Evolutionary conservation across 1,139 yeast genomes (phyloP).

Genomic region (Scheffersomyces quercinus): DNA sequence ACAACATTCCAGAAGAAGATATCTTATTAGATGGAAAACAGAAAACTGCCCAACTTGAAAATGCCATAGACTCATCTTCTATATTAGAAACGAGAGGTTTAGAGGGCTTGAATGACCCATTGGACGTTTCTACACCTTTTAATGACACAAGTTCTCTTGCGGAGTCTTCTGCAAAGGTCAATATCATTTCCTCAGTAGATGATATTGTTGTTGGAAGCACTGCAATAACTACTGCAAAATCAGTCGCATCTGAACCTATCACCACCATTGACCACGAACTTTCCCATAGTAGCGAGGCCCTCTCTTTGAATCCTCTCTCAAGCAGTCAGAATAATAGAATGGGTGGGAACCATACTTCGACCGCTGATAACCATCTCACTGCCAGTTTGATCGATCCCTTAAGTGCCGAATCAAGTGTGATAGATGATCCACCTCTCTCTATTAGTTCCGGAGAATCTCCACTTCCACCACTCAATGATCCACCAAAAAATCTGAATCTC

Average conservation of each 20-base stretch:
- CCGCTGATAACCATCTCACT: neutral
- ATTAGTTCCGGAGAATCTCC: conserved; percentile 1
- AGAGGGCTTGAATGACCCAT: neutral
- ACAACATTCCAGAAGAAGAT: neutral
- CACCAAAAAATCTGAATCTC: too few species aligned
- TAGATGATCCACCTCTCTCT: conserved; percentile 2
- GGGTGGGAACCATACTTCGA: neutral
- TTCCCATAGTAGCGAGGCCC: too few species aligned
- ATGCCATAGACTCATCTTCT: too few species aligned
- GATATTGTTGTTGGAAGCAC: neutral
- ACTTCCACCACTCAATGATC: neutral
- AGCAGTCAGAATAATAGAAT: too few species aligned
- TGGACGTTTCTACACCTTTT: neutral
- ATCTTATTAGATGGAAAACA: neutral
- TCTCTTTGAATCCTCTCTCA: too few species aligned
- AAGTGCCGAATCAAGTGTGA: conserved; percentile 2
- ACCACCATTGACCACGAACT: too few species aligned
- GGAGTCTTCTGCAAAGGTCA: too few species aligned
- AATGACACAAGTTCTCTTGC: too few species aligned
- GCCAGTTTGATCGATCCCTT: neutral
- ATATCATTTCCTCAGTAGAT: too few species aligned
- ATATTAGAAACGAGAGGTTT: too few species aligned
- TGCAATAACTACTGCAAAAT: neutral
- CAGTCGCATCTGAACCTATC: neutral
- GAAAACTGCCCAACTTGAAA: too few species aligned